Evolutionary conservation across 2,329 filamentous ascomycete species (phyloP).

Genomic region (Talaromyces verruculosus): DNA sequence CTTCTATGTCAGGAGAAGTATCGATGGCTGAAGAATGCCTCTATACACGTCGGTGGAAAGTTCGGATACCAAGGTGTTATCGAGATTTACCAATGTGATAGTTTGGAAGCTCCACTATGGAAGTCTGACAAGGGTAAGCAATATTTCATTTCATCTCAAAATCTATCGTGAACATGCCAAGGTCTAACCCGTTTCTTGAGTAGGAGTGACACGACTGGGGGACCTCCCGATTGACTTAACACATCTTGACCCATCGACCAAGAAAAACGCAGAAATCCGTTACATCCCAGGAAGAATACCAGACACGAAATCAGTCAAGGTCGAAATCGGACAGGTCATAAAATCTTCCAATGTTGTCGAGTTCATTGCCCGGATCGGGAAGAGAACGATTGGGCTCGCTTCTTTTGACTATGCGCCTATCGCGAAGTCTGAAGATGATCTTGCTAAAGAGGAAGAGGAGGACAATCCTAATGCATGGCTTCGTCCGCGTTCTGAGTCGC

Average conservation of each 20-base stretch:
- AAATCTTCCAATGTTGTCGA: not conserved
- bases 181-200: not conserved
- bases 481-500: not conserved
- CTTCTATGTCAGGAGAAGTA: not conserved
- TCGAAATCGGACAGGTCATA: slow-evolving; percentile 10
- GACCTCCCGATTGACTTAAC: not conserved
- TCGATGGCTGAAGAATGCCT: slow-evolving; percentile 8
- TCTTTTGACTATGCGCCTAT: not conserved
- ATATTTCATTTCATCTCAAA: too few species aligned
- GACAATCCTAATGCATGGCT: not conserved
- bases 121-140: not conserved
- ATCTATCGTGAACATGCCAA: not conserved
- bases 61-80: not conserved
- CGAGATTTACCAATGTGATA: not conserved
- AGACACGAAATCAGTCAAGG: not conserved
- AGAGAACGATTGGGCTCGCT: not conserved
- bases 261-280: not conserved
- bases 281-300: not conserved
- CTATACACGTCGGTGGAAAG: not conserved
- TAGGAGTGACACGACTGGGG: slow-evolving; percentile 5
- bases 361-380: slow-evolving; percentile 9
- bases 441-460: not conserved
- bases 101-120: not conserved
- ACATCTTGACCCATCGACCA: not conserved
- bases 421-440: not conserved